Conservation (phyloP, 495 filamentous ascomycete species). For the Entonaema liquescens region DNA sequence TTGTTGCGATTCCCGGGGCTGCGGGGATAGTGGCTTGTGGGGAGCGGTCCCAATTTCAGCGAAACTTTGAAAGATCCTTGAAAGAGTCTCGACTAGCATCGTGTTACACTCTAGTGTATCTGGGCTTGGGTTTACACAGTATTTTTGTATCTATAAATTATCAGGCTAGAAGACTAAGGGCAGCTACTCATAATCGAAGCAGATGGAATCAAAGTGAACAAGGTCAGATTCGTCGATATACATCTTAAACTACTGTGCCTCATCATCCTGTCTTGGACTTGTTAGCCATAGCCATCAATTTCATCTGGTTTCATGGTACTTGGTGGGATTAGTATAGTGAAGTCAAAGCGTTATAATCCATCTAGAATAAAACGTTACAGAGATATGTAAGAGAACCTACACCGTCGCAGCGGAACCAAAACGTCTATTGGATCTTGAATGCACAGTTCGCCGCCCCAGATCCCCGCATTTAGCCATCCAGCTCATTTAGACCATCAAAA, state of each 20-base stretch:
- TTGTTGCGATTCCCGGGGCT: conserved; percentile 15
- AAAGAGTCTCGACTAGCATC: background rate
- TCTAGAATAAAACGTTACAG: background rate
- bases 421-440: conserved; percentile 20
- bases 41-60: conserved; percentile 27
- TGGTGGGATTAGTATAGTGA: background rate
- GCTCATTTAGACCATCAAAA: background rate
- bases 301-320: background rate
- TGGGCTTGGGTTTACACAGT: background rate
- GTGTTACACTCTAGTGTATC: background rate
- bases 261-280: background rate
- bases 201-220: background rate
- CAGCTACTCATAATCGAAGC: background rate
- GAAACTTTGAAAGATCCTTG: conserved; percentile 9
- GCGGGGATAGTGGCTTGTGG: conserved; percentile 28
- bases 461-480: conserved; percentile 15
- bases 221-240: background rate
- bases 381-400: background rate
- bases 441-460: background rate
- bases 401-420: background rate
- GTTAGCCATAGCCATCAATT: background rate
- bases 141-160: background rate
- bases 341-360: background rate
- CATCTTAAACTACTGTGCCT: background rate
- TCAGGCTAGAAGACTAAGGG: background rate